Evolutionary conservation across 192 early-diverging fungal genomes (phyloP), one percentile per base, ranked within the genome.

Genomic region (Gigaspora rosea): DNA sequence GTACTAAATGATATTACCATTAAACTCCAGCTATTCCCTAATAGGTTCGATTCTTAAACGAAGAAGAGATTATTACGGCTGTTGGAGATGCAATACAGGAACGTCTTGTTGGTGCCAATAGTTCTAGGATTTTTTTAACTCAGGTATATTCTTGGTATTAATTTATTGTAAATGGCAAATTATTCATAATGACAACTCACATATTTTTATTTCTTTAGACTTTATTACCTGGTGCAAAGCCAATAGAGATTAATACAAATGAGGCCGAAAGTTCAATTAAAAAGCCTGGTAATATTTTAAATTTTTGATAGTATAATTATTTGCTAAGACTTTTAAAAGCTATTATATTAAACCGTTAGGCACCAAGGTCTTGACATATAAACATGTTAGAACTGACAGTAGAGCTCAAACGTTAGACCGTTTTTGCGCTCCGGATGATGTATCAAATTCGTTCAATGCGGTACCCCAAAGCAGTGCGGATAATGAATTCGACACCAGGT

Each of bases 21-120:
- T 66, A 41, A 66, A 49, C 47, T 48, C 10, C 50, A 8, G 16
- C 18, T 46, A 36, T 2, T 0, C 27, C 27, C 16, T 62, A 5
- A 50, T 54, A 90, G 91, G 95, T 98, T 33, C 91, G 93, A 57
- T 98, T 99, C 77, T 82, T 99, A 79, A 89, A 98, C 81, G 92
- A 98, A 76, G 95, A 99, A 47, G 79, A 85, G 16, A 89, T 98
- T 18, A 86, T 96, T 48, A 86, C 87, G 12, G 77, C 79, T 0
- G 83, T 99, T 3, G 85, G 89, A 51, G 92, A 92, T 54, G 82
- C 80, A 15, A 88, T 98, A 27, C 90, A 93, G 73, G 83, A 88
- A 22, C 82, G 82, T 57, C 80, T 99, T 20, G 89, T 87, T 6
- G 86, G 83, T 52, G 88, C 90, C 2, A 95, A 92, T 79, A 82